Percentiles rank a stretch among this genome's conserved stretches.
phyloP scores from a whole-genome alignment of 1,139 yeast species.

The Lodderomyces theae region DNA sequence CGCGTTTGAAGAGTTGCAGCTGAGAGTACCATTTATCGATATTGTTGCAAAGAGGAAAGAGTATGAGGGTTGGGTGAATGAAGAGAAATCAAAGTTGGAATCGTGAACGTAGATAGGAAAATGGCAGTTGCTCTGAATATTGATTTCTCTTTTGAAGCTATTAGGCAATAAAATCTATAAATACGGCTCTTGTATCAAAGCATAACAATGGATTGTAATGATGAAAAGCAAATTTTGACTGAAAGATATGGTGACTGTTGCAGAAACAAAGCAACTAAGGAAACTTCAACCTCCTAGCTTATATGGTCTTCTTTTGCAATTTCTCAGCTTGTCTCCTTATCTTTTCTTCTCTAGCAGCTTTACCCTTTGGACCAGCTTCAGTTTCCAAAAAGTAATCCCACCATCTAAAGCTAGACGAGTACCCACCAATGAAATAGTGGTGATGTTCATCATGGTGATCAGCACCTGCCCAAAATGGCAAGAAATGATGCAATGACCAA shows the following conservation, averaged over 20 bases:
- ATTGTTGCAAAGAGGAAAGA: slow-evolving; percentile 39
- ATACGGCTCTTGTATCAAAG: no score
- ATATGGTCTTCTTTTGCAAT: slow-evolving; percentile 13
- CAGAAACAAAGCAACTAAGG: no score
- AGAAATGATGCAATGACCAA: slow-evolving; percentile 44
- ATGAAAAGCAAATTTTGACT: not conserved
- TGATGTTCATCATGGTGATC: slow-evolving; percentile 51
- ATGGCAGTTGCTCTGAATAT: not conserved
- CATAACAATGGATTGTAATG: not conserved
- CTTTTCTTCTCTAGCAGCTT: slow-evolving; percentile 34
- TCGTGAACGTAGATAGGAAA: not conserved
- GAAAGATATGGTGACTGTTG: no score
- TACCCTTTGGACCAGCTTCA: slow-evolving; percentile 46
- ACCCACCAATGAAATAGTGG: slow-evolving; percentile 46
- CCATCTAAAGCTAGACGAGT: slow-evolving; percentile 48
- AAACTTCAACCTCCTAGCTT: not conserved
- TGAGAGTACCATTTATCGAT: slow-evolving; percentile 46
- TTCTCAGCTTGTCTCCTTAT: slow-evolving; percentile 35
- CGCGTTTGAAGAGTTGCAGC: slow-evolving; percentile 42
- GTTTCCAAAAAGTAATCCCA: slow-evolving; percentile 43
- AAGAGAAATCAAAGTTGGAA: slow-evolving; percentile 5
- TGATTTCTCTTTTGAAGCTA: not conserved
- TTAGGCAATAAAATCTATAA: not conserved
- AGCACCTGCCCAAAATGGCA: slow-evolving; percentile 53
- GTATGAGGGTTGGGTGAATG: slow-evolving; percentile 36